Evolutionary conservation across 2,329 filamentous ascomycete species (phyloP).

Genomic region (Xylaria multiplex): DNA sequence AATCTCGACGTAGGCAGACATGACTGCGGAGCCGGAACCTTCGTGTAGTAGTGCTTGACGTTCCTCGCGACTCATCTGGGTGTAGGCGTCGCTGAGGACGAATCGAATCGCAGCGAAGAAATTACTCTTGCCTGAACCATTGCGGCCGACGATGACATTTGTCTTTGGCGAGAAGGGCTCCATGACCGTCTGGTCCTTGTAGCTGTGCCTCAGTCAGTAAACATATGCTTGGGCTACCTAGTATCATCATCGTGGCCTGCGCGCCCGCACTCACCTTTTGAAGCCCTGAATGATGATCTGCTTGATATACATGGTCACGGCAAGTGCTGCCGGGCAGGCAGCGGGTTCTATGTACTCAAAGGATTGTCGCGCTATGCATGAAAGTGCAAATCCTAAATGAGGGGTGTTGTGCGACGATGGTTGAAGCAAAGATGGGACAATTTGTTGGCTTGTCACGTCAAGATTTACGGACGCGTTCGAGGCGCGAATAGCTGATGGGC

Average conservation of each 20-base stretch:
- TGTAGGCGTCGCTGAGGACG: slow-evolving; percentile 97
- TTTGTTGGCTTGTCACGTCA: slow-evolving; percentile 42
- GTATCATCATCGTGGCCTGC: slow-evolving; percentile 10
- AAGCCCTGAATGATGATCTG: slow-evolving; percentile 99
- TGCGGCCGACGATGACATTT: slow-evolving; percentile 98
- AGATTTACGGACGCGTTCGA: slow-evolving; percentile 45
- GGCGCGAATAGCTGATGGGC: slow-evolving; percentile 36
- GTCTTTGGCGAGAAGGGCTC: slow-evolving; percentile 97
- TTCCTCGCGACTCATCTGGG: slow-evolving; percentile 94
- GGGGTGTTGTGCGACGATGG: slow-evolving; percentile 37
- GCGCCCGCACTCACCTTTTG: slow-evolving; percentile 76
- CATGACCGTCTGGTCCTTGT: slow-evolving; percentile 99
- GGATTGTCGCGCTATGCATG: slow-evolving; percentile 41
- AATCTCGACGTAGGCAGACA: slow-evolving; percentile 99
- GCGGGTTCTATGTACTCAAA: slow-evolving; percentile 44
- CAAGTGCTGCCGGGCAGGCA: slow-evolving; percentile 50
- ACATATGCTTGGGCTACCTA: slow-evolving; percentile 12
- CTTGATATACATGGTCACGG: slow-evolving; percentile 89
- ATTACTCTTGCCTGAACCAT: slow-evolving; percentile 99
- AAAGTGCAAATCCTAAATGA: slow-evolving; percentile 13
- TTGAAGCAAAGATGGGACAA: slow-evolving; percentile 25
- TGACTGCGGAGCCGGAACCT: slow-evolving; percentile 95
- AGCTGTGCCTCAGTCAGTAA: slow-evolving; percentile 66
- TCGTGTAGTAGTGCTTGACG: slow-evolving; percentile 96
- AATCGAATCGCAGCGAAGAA: slow-evolving; percentile 99